Percentiles rank a stretch among this genome's conserved stretches.
Conservation (phyloP, 176 grass and related monocot species). For the Puya raimondii region DNA sequence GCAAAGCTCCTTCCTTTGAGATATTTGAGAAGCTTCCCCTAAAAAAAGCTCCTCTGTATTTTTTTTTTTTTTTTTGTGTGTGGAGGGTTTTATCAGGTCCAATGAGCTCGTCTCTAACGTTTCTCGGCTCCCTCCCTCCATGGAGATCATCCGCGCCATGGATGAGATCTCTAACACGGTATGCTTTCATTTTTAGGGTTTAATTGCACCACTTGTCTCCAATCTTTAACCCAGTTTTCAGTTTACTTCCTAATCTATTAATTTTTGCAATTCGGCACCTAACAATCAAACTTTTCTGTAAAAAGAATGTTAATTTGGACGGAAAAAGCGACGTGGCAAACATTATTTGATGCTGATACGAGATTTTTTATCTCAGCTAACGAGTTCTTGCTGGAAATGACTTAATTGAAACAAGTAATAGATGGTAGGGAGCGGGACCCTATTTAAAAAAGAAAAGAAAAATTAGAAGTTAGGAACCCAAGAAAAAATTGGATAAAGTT, state of each 20-base stretch:
- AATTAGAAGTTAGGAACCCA: no score
- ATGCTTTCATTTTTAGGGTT: neutral
- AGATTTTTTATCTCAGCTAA: no score
- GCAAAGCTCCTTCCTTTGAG: neutral
- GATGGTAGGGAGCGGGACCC: no score
- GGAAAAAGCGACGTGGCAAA: no score
- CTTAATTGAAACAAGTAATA: no score
- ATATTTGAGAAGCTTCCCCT: neutral
- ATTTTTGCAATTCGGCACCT: neutral
- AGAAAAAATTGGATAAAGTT: neutral
- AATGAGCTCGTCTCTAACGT: slow-evolving; percentile 59
- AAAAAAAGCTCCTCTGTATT: neutral
- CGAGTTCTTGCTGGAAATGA: no score
- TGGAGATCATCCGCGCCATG: slow-evolving; percentile 66
- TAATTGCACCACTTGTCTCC: neutral
- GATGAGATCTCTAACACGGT: slow-evolving; percentile 95
- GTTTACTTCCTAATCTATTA: slow-evolving; percentile 2
- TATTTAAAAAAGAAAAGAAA: no score
- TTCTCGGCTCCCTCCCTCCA: slow-evolving; percentile 42
- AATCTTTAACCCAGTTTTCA: neutral
- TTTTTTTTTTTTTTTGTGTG: no score
- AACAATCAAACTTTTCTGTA: no score
- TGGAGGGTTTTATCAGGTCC: slow-evolving; percentile 41
- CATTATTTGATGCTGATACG: no score
- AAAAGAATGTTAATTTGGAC: no score